Evolutionary conservation across 2,329 filamentous ascomycete genomes (phyloP), one percentile per base, ranked within the genome.

Genomic region (Falciphora oryzae): DNA sequence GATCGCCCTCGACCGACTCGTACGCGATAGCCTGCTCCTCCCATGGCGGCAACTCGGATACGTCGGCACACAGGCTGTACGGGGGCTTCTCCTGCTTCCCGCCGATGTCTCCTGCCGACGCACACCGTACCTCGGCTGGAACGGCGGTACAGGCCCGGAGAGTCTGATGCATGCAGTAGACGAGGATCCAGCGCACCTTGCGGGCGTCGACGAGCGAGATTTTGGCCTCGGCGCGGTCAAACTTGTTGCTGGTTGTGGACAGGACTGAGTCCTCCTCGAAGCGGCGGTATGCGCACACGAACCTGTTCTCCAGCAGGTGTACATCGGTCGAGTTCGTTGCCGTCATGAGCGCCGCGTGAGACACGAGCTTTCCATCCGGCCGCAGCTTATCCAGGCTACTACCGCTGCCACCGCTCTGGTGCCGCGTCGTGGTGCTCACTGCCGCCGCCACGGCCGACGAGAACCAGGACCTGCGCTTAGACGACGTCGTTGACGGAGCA

Each of bases 141-240:
- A 84, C 64, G 7, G 64, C 79, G 0, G 85, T 88, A 53, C 87
- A 86, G 63, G 85, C 85, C 13, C 84, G 81, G 1, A 95, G 80
- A n/a, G 87, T 88, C 72, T 95, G 91, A 65, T 92, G 83, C 4
- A 86, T 82, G 25, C 86, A 83, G 70, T 94, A 94, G 8, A 94
- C 82, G 50, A 93, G 73, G 35, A 93, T 84, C 91, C 91, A 95
- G 56, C 91, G 83, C 22, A 93, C 84, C 74, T 92, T 93, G 57
- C 91, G 85, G 1, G 86, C 89, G 67, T 94, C 91, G 11, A 82
- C 78, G 14, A 86, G 76, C 0, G 84, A 82, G 1, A 89, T 72
- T 70, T 85, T 87, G 50, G 86, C 84, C 7, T 73, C 50, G 38
- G 28, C 66, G 65, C 84, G 85, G 65, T 89, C 84, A 0, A 78